Evolutionary conservation across 1,284 basidiomycete genomes (phyloP), one percentile per base, ranked within the genome.

Genomic region (Ganoderma sinense): DNA sequence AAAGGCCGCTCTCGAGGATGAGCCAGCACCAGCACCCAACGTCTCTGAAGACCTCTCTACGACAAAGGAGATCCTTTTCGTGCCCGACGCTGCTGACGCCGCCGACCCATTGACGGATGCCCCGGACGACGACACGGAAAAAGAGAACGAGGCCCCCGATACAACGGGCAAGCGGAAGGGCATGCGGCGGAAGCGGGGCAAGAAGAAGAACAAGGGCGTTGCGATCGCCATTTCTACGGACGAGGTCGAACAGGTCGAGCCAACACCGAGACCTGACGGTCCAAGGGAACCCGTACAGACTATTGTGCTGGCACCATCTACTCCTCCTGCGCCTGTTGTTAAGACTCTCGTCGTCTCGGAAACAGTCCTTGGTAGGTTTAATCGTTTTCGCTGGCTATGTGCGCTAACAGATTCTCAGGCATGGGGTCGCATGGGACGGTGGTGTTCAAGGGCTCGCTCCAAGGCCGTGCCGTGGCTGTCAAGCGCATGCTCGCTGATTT

Each of bases 371-470:
- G 95, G 95, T 94, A 77, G 76, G 89, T 67, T 53, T 26, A 51
- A 18, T 67, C 7, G 1, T 16, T 6, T 23, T 33, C 31, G n/a
- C 39, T 26, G 13, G 40, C 40, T 51, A n/a, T 41, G 8, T 14
- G 13, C 20, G 63, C 53, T 56, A 56, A 56, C 48, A 36, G 2
- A 20, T 1, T 66, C 7, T 70, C 39, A 97, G 96, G 97, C 3
- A 97, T 95, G 77, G 97, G 97, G 5, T 99, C 97, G 0, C 97
- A 98, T 75, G 97, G 97, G 4, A 99, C 97, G 0, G 94, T 99
- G 39, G 97, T 99, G 0, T 96, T 92, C 81, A 91, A 94, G 78
- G 97, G 98, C 4, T 95, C 95, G 4, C 91, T 99, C 64, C 97
- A 99, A 83, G 97, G 96, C 0, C 91, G 98, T 65, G 94, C 97